phyloP scores from a whole-genome alignment of 306 rosid genomes.

The Begonia fuchsioides region DNA sequence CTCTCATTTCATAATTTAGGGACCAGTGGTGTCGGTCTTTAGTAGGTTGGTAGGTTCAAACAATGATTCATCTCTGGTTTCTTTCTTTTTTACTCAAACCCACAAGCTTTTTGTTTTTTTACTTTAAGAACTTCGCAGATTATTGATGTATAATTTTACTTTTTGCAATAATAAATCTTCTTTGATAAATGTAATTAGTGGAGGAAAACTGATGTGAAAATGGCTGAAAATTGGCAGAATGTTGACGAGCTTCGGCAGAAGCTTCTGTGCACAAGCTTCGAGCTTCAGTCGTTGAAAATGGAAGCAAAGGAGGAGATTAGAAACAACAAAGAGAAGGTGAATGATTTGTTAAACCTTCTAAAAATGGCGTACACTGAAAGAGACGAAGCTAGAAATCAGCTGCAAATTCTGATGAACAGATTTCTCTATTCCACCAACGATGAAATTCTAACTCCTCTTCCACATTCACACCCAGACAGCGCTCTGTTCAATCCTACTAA shows the following conservation, averaged over 20 bases:
- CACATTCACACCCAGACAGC: too few species aligned
- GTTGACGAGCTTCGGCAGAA: slow-evolving; percentile 25
- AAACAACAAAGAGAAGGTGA: slow-evolving; percentile 27
- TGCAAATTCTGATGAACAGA: slow-evolving; percentile 23
- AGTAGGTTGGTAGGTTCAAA: too few species aligned
- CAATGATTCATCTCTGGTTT: too few species aligned
- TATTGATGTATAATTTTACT: not conserved
- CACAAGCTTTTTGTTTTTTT: too few species aligned
- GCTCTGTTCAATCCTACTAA: not conserved
- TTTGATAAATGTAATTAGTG: too few species aligned
- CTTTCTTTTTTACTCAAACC: too few species aligned
- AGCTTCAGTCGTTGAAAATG: slow-evolving; percentile 23
- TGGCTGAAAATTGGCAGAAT: slow-evolving; percentile 13
- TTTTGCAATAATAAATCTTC: too few species aligned
- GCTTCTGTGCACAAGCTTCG: slow-evolving; percentile 19
- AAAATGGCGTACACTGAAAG: slow-evolving; percentile 39
- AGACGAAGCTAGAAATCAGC: slow-evolving; percentile 48
- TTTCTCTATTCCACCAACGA: not conserved
- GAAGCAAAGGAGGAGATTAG: slow-evolving; percentile 17
- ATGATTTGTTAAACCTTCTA: slow-evolving; percentile 17
- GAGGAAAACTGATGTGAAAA: not conserved
- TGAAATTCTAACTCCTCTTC: not conserved
- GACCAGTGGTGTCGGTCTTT: too few species aligned
- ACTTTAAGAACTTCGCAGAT: too few species aligned
- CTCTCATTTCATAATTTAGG: too few species aligned